Conservation (phyloP, 345 rosid species). For the Chamaenerion angustifolium region DNA sequence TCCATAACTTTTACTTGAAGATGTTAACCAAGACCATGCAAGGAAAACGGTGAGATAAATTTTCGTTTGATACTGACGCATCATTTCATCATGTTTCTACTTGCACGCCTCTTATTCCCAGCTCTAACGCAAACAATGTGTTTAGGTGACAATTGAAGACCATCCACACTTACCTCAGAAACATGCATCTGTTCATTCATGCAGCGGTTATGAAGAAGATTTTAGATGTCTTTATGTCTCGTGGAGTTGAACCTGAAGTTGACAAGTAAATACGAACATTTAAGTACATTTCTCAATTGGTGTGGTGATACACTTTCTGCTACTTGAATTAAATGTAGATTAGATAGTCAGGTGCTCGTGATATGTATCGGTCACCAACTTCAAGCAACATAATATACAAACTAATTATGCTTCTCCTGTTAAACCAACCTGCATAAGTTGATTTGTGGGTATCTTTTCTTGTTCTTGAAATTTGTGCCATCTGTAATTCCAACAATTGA, state of each 20-base stretch:
- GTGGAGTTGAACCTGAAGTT: constrained; percentile 96
- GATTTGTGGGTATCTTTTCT: constrained; percentile 60
- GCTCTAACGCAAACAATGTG: no score
- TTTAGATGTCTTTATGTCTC: constrained; percentile 87
- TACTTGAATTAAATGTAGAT: no score
- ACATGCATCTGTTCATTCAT: constrained; percentile 98
- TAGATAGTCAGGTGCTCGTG: no score
- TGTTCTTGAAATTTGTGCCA: constrained; percentile 85
- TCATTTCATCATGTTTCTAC: no score
- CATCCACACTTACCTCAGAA: constrained; percentile 96
- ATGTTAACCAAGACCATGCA: constrained; percentile 92
- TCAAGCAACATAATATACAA: no score
- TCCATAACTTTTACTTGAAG: constrained; percentile 80
- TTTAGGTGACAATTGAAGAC: constrained; percentile 86
- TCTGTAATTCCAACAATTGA: constrained; percentile 95
- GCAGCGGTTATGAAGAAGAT: constrained; percentile 99
- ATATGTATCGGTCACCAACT: no score
- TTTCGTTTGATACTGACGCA: not conserved
- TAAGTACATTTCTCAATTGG: no score
- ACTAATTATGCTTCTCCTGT: not conserved
- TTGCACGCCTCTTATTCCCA: no score
- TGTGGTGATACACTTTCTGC: no score
- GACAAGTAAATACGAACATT: constrained; percentile 19
- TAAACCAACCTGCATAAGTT: not conserved
- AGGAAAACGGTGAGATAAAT: constrained; percentile 52